Conservation (phyloP, 805 yeast genomes). For the Cyberlindnera euphorbiiphila region DNA sequence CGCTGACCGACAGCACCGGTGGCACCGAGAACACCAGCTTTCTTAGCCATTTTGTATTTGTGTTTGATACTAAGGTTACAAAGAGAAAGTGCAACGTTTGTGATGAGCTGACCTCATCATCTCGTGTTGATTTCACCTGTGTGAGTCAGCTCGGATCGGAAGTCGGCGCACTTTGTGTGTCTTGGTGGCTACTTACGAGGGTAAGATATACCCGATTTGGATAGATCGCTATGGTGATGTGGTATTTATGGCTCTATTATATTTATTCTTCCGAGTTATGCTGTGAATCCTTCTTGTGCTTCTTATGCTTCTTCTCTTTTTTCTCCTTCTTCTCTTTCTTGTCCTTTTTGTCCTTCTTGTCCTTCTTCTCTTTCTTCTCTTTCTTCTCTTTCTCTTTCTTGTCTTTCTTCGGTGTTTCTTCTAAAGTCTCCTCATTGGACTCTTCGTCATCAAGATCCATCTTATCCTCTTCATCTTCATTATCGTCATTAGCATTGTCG, state of each 20-base stretch:
- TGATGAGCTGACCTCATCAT: too few relatives aligned
- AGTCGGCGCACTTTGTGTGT: too few relatives aligned
- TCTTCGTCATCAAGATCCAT: constrained; percentile 14
- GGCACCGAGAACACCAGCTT: constrained; percentile 91
- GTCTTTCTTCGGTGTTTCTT: constrained; percentile 9
- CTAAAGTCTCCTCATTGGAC: constrained; percentile 2
- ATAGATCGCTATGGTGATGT: too few relatives aligned
- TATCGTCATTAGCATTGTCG: constrained; percentile 3
- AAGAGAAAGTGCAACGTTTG: not conserved
- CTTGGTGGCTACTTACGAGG: too few relatives aligned
- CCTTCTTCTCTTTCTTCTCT: constrained; percentile 17
- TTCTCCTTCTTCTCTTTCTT: constrained; percentile 15
- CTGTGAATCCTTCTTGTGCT: constrained; percentile 2
- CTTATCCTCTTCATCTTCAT: constrained; percentile 6
- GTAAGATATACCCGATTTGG: too few relatives aligned
- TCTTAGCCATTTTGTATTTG: constrained; percentile 31
- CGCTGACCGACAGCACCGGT: constrained; percentile 98
- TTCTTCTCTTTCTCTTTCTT: constrained; percentile 14
- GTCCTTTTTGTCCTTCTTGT: constrained; percentile 16
- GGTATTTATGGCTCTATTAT: not conserved
- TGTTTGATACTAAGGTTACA: not conserved
- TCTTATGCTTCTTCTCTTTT: constrained; percentile 8
- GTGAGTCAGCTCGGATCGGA: too few relatives aligned
- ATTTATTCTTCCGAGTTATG: not conserved
- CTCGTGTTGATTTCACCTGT: too few relatives aligned